Percentiles rank a stretch among this genome's conserved stretches.
These are phyloP conservation scores for Russula earlei DNA, from an alignment of 768 basidiomycete genomes.

Conservation along the genomic window DNA sequence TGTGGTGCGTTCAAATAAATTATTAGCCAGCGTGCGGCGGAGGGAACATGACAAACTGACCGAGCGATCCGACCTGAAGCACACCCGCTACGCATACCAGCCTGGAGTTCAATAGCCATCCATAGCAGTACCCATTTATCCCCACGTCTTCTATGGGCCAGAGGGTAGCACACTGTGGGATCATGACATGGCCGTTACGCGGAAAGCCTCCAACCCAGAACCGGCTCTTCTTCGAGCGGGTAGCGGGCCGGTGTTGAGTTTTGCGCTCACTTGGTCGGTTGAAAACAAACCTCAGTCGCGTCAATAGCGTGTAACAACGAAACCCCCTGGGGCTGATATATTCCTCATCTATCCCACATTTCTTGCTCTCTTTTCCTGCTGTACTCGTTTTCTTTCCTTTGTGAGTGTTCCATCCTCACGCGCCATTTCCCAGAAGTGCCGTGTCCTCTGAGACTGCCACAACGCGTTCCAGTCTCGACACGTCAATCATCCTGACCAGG, in stretches of 20 bases:
- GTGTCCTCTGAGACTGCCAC: background rate
- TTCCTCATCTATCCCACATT: constrained; percentile 3
- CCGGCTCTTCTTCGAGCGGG: background rate
- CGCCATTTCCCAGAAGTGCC: too few relatives aligned
- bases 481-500: constrained; percentile 6
- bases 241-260: constrained; percentile 10
- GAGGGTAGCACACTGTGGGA: constrained; percentile 8
- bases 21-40: background rate
- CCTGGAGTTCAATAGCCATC: constrained; percentile 10
- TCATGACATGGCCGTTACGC: constrained; percentile 11
- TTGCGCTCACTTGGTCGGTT: background rate
- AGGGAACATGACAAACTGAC: background rate
- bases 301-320: background rate
- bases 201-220: too few relatives aligned
- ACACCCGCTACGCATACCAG: constrained; percentile 16
- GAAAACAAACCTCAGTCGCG: background rate
- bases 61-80: constrained; percentile 3
- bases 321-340: constrained; percentile 9
- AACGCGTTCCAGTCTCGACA: background rate
- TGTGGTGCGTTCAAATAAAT: background rate
- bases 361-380: constrained; percentile 3
- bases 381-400: background rate
- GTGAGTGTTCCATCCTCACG: background rate
- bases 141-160: constrained; percentile 18
- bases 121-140: constrained; percentile 15